Conservation (phyloP, 306 rosid species). For the Cucurbita argyrosperma region DNA sequence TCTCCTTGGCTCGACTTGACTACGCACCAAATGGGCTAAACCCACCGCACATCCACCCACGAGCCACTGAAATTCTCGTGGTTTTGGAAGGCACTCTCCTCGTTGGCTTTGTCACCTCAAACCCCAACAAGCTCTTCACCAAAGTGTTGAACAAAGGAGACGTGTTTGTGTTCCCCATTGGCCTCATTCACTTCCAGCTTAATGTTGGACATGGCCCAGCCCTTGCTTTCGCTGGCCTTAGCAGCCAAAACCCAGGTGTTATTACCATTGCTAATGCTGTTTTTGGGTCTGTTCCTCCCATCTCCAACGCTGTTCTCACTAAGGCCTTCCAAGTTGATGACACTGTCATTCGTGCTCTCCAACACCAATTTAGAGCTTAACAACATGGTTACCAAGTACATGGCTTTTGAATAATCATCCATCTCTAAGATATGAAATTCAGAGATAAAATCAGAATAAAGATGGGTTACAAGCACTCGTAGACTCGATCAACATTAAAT, state of each 20-base stretch:
- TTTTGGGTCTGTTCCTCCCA: not conserved
- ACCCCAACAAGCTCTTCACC: not conserved
- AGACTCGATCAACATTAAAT: too few species aligned
- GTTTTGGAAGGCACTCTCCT: not conserved
- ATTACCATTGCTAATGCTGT: not conserved
- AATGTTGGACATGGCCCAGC: not conserved
- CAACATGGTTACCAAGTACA: not conserved
- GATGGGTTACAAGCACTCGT: too few species aligned
- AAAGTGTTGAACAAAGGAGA: not conserved
- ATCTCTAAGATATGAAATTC: not conserved
- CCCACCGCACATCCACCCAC: not conserved
- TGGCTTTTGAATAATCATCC: not conserved
- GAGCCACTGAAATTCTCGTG: not conserved
- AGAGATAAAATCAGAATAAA: too few species aligned
- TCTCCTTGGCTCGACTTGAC: not conserved
- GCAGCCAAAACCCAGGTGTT: constrained; percentile 1
- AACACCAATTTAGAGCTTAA: not conserved
- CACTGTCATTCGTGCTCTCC: not conserved
- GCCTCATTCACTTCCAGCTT: not conserved
- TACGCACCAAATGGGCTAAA: not conserved
- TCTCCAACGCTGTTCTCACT: not conserved
- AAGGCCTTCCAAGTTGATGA: not conserved
- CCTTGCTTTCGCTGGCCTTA: not conserved
- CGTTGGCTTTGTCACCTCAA: not conserved
- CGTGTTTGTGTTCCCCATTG: not conserved